Evolutionary conservation across 2,329 filamentous ascomycete genomes (phyloP).

Genomic region (Tetracladium maxilliforme): DNA sequence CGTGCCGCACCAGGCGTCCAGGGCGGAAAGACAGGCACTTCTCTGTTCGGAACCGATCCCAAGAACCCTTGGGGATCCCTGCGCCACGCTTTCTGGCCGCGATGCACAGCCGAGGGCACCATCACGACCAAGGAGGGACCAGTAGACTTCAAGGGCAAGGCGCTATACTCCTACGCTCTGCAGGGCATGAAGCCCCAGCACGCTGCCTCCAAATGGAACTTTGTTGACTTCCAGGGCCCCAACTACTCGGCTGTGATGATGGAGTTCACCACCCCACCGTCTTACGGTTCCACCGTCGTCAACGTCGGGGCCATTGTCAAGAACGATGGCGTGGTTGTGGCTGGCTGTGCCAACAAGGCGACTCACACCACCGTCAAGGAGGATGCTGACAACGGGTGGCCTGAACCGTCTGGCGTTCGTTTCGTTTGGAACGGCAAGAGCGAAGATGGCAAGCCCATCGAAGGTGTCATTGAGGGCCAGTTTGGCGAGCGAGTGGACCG

Average conservation of each 20-base stretch:
- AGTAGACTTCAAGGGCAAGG: conserved; percentile 68
- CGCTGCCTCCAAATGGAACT: conserved; percentile 85
- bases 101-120: conserved; percentile 66
- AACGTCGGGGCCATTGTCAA: conserved; percentile 71
- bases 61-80: conserved; percentile 81
- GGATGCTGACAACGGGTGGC: conserved; percentile 76
- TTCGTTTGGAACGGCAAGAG: conserved; percentile 68
- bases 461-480: conserved; percentile 52
- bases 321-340: conserved; percentile 46
- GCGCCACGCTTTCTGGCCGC: conserved; percentile 89
- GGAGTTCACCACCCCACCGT: conserved; percentile 89
- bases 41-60: conserved; percentile 75
- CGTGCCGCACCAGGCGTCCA: conserved; percentile 68
- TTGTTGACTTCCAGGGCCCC: conserved; percentile 78
- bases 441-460: conserved; percentile 60
- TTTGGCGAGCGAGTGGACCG: conserved; percentile 62
- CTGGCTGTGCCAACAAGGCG: conserved; percentile 48
- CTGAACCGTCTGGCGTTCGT: conserved; percentile 62
- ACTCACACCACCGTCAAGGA: conserved; percentile 55
- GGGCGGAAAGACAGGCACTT: conserved; percentile 70
- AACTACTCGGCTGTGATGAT: conserved; percentile 82
- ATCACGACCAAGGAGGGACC: conserved; percentile 73
- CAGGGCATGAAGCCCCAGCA: conserved; percentile 99
- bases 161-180: conserved; percentile 69
- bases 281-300: conserved; percentile 76